Evolutionary conservation across 441 rosid species (phyloP).

Genomic region (Erodium chrysanthum): DNA sequence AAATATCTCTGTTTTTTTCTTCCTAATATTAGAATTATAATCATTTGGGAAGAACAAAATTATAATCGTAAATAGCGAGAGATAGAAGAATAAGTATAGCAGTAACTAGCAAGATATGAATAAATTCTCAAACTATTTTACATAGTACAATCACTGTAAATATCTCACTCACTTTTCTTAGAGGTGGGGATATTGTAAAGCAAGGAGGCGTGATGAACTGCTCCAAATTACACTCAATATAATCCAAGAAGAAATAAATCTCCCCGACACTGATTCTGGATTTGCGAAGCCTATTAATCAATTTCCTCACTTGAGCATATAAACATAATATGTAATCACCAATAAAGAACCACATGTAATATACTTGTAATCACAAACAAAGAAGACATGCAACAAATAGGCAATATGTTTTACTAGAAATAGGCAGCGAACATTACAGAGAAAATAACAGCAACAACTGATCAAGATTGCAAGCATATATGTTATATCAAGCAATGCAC

Average conservation of each 20-base stretch:
- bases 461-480: no score
- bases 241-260: background rate
- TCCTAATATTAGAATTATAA: no score
- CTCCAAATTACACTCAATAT: background rate
- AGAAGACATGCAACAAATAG: no score
- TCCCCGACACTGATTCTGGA: background rate
- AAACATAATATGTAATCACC: background rate
- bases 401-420: no score
- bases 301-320: background rate
- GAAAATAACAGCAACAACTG: no score
- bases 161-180: background rate
- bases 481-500: no score
- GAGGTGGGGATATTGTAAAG: background rate
- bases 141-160: background rate
- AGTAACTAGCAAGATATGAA: background rate
- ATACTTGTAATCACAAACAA: no score
- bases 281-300: background rate
- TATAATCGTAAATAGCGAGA: background rate
- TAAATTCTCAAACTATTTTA: background rate
- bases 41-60: background rate
- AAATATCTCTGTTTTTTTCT: background rate
- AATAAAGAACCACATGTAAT: background rate
- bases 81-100: background rate
- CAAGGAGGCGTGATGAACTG: background rate
- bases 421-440: background rate